Evolutionary conservation across 2,329 filamentous ascomycete species (phyloP).

Genomic region (Fusarium nodosum): DNA sequence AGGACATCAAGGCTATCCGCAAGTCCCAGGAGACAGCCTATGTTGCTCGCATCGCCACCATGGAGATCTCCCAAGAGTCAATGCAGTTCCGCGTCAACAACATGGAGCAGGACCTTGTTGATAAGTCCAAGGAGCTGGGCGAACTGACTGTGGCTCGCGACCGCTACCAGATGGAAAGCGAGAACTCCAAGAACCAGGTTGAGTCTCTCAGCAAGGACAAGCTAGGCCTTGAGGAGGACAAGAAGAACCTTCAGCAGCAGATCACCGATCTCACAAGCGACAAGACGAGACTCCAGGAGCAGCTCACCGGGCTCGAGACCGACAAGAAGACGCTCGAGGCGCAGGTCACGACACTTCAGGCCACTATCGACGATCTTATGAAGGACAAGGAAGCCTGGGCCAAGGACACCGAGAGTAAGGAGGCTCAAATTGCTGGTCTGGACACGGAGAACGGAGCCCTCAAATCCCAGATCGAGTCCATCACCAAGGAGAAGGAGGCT

Average conservation of each 20-base stretch:
- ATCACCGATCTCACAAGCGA: conserved; percentile 38
- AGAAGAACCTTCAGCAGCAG: conserved; percentile 40
- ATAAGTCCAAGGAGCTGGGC: conserved; percentile 45
- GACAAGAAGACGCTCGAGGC: conserved; percentile 45
- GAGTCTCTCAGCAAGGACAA: conserved; percentile 43
- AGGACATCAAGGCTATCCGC: conserved; percentile 45
- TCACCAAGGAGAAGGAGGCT: conserved; percentile 46
- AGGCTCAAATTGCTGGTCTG: conserved; percentile 41
- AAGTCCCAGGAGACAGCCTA: conserved; percentile 49
- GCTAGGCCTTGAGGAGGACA: conserved; percentile 43
- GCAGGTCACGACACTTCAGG: conserved; percentile 38
- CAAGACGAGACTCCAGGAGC: conserved; percentile 37
- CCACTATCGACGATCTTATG: conserved; percentile 43
- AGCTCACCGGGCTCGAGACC: conserved; percentile 40
- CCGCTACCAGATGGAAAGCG: conserved; percentile 38
- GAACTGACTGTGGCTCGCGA: conserved; percentile 46
- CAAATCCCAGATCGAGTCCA: conserved; percentile 43
- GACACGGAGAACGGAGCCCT: conserved; percentile 46
- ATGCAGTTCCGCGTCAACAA: conserved; percentile 46
- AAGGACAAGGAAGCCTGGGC: conserved; percentile 42
- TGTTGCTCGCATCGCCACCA: conserved; percentile 44
- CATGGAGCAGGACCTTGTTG: conserved; percentile 45
- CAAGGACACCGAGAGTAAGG: conserved; percentile 45
- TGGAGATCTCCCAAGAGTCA: conserved; percentile 50
- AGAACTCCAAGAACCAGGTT: conserved; percentile 38